Percentiles rank a stretch among this genome's conserved stretches.
Evolutionary conservation across 2,329 filamentous ascomycete species (phyloP).

Genomic region (Arthrinium phaeospermum): DNA sequence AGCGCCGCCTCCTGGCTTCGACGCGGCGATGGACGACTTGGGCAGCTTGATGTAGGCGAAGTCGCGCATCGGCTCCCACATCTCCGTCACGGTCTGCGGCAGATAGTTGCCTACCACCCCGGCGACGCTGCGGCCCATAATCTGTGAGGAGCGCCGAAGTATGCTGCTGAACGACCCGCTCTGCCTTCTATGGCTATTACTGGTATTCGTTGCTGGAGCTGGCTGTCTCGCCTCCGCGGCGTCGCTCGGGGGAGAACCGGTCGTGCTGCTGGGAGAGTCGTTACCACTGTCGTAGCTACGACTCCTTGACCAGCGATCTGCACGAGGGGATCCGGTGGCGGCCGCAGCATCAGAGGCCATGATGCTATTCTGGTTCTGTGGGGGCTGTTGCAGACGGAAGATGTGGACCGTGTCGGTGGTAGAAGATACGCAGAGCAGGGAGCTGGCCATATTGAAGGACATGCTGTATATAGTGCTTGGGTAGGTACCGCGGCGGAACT

Average conservation of each 20-base stretch:
- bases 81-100: conserved; percentile 91
- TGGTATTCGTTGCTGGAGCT: conserved; percentile 31
- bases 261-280: conserved; percentile 54
- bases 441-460: conserved; percentile 96
- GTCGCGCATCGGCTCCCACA: conserved; percentile 94
- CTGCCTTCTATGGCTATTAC: conserved; percentile 49
- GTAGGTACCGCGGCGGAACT: conserved; percentile 94
- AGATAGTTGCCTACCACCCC: conserved; percentile 91
- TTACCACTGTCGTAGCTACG: conserved; percentile 61
- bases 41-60: conserved; percentile 97
- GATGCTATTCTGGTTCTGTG: conserved; percentile 35
- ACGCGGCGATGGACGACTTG: conserved; percentile 51
- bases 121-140: conserved; percentile 87
- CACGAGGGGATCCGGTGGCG: conserved; percentile 46
- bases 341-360: conserved; percentile 45
- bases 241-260: conserved; percentile 55
- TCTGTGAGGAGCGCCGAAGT: conserved; percentile 91
- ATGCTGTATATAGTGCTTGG: conserved; percentile 97
- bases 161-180: conserved; percentile 88
- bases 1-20: conserved; percentile 32
- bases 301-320: conserved; percentile 59
- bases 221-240: conserved; percentile 44
- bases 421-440: conserved; percentile 91
- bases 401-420: conserved; percentile 97
- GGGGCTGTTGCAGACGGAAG: conserved; percentile 72